Conservation (phyloP, 2,329 filamentous ascomycete genomes). For the Massarina eburnea region DNA sequence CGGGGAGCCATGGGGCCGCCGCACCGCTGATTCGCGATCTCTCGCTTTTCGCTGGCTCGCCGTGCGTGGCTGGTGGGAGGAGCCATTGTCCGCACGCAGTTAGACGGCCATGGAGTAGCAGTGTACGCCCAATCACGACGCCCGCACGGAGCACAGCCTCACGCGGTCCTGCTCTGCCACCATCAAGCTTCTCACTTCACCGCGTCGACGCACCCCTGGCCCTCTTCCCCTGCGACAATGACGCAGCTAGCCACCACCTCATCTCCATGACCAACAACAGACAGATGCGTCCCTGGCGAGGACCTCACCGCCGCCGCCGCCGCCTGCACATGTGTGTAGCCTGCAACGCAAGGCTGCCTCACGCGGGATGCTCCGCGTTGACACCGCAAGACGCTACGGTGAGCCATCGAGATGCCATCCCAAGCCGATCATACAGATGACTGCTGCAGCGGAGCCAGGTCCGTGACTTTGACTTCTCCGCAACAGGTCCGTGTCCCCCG, state of each 20-base stretch:
- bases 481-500: no score
- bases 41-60: conserved; percentile 4
- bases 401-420: background rate
- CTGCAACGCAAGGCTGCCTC: conserved; percentile 8
- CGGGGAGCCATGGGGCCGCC: background rate
- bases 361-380: background rate
- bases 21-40: conserved; percentile 4
- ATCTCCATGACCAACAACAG: background rate
- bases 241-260: background rate
- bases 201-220: conserved; percentile 10
- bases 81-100: background rate
- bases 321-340: no score
- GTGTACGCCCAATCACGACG: background rate
- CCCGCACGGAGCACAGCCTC: background rate
- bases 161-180: conserved; percentile 3
- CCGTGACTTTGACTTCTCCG: conserved; percentile 13
- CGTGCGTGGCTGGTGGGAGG: background rate
- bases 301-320: conserved; percentile 25
- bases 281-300: conserved; percentile 15
- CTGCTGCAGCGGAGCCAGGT: conserved; percentile 7
- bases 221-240: background rate
- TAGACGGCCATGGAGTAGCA: background rate
- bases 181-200: conserved; percentile 33
- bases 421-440: conserved; percentile 5
- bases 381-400: conserved; percentile 1